Base-by-base conservation (phyloP, 306 rosid species). In the Castanospermum australe region DNA sequence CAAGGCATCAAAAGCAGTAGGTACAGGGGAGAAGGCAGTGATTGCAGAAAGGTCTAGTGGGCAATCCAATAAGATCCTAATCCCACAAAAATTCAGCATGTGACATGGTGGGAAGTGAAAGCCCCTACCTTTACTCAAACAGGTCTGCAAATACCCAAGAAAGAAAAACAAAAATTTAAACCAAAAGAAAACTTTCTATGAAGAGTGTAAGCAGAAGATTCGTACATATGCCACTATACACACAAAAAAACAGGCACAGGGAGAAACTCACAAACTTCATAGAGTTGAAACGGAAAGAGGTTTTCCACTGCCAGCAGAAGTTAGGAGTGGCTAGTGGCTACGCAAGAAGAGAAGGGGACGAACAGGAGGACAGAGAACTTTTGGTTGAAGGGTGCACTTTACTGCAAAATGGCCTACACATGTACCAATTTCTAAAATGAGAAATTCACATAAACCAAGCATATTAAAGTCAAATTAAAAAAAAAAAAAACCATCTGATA, bases 31-130 rank as follows among this genome's bases (percentile, higher is more conserved):
- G 87, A 94, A 94, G 56, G 87, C 86, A 45, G 82, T 24, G 38
- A 94, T 95, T 61, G 90, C 88, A 25, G 97, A 87, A 75, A 94
- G 93, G 84, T 94, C 97, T 50, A 94, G 78, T 1, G 95, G 97
- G 81, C 93, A 91, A 81, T 94, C 97, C 44, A 94, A 63, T 75
- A 92, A 85, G 86, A 94, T 87, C 80, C 92, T 78, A 41, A 91
- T 80, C 64, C 99, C 97, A 78, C 92, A 84, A 71, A 88, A 69
- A 59, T 87, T 76, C 60, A 94, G 83, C 51, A 94, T 86, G 83
- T 94, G 95, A 77, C 97, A 91, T 12, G 97, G 89, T 65, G 97
- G 97, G 80, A 85, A 86, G 73, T 91, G 90, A 84, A 84, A 91
- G 48, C 91, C 92, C 42, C 88, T 76, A 36, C 97, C 97, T 84